Evolutionary conservation across 169 alveolate species (phyloP).

Genomic region (Eimeria brunetti): DNA sequence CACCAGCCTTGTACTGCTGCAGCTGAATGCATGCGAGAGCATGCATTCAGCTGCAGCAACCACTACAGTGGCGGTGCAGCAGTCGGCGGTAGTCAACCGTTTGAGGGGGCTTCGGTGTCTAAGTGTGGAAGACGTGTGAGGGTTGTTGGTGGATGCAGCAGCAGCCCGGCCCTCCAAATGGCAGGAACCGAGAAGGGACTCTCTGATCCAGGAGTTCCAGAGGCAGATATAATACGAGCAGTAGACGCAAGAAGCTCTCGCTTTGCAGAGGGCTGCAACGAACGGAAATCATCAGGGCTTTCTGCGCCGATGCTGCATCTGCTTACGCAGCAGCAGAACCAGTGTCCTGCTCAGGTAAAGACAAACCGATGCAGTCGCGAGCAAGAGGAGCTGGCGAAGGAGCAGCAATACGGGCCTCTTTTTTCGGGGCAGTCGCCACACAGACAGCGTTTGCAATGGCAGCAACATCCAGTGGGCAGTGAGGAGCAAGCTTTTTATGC

Average conservation of each 20-base stretch:
- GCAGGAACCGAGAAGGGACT: too few relatives aligned
- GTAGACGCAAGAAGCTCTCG: background rate
- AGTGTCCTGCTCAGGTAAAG: background rate
- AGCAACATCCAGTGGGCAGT: background rate
- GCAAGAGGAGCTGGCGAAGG: background rate
- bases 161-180: background rate
- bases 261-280: background rate
- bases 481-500: background rate
- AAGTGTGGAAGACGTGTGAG: background rate
- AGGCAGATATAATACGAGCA: background rate
- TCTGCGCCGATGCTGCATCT: background rate
- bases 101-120: background rate
- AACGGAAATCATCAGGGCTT: background rate
- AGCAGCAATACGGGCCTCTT: background rate
- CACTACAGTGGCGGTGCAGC: background rate
- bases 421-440: background rate
- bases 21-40: background rate
- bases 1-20: slow-evolving; percentile 14
- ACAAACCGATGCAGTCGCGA: background rate
- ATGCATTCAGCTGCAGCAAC: background rate
- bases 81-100: background rate
- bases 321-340: background rate
- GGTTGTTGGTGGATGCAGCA: background rate
- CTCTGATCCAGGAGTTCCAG: background rate
- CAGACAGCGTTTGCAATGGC: background rate